Conservation (phyloP, 306 rosid species). For the Cajanus cajan region DNA sequence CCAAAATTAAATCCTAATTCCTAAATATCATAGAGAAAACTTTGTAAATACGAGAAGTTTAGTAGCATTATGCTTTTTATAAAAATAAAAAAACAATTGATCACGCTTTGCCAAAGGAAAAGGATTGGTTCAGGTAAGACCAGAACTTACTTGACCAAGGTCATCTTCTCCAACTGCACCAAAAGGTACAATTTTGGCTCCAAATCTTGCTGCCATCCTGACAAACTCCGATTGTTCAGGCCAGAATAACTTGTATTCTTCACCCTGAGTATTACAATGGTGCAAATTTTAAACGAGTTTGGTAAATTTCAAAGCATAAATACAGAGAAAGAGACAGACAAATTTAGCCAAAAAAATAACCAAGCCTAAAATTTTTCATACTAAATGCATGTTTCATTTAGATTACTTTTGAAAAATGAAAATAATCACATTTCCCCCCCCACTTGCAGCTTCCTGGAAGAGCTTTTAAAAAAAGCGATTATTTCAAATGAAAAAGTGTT, state of each 20-base stretch:
- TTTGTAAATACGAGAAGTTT: not conserved
- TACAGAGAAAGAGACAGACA: not conserved
- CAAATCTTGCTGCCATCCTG: slow-evolving; percentile 89
- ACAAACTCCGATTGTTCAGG: slow-evolving; percentile 93
- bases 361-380: not conserved
- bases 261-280: slow-evolving; percentile 58
- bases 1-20: slow-evolving; percentile 11
- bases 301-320: slow-evolving; percentile 12
- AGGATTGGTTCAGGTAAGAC: not conserved
- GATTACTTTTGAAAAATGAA: not conserved
- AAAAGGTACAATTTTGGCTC: slow-evolving; percentile 90
- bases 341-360: not conserved
- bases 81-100: not conserved
- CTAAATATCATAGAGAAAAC: not conserved
- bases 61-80: slow-evolving; percentile 7
- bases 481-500: not conserved
- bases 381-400: not conserved
- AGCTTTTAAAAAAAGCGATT: not conserved
- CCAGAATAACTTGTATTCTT: slow-evolving; percentile 87
- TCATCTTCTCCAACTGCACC: slow-evolving; percentile 94
- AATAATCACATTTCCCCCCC: not conserved
- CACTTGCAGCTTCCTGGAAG: not conserved
- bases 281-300: not conserved
- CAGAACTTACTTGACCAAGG: slow-evolving; percentile 62
- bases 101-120: not conserved